A percentile compares a stretch with the other conserved stretches of the same genome.
These are phyloP conservation scores for Cryptosporidium meleagridis DNA, from an alignment of 169 alveolate species.

Conservation along the genomic window DNA sequence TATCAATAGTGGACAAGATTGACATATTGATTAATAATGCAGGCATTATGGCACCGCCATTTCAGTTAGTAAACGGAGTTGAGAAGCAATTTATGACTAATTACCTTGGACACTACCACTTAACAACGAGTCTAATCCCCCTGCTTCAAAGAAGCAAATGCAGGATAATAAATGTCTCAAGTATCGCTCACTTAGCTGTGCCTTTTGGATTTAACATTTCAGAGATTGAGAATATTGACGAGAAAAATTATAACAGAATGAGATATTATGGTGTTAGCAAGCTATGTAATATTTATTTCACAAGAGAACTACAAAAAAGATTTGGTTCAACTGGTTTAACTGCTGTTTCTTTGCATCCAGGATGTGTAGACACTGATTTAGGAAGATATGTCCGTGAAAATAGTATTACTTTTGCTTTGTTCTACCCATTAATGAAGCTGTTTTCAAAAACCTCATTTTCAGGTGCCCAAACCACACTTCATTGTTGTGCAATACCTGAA, in stretches of 20 bases:
- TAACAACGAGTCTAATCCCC: conserved; percentile 76
- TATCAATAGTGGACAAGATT: conserved; percentile 65
- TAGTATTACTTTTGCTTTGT: neutral
- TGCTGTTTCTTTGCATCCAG: conserved; percentile 79
- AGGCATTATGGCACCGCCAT: conserved; percentile 79
- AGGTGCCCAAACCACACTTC: conserved; percentile 79
- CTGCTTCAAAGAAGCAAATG: conserved; percentile 65
- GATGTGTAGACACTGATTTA: conserved; percentile 76
- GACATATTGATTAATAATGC: conserved; percentile 85
- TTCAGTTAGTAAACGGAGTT: conserved; percentile 57
- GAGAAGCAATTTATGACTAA: conserved; percentile 79
- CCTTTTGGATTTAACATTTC: conserved; percentile 39
- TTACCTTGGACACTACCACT: conserved; percentile 81
- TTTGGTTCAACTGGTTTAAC: conserved; percentile 53
- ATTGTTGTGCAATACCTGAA: conserved; percentile 66
- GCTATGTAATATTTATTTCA: conserved; percentile 71
- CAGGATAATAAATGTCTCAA: conserved; percentile 77
- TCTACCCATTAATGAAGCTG: conserved; percentile 26
- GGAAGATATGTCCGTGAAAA: conserved; percentile 43
- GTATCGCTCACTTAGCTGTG: conserved; percentile 73
- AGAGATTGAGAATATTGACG: conserved; percentile 37
- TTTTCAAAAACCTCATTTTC: conserved; percentile 71
- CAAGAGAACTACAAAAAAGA: conserved; percentile 68
- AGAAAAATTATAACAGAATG: conserved; percentile 8
- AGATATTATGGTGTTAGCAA: conserved; percentile 73